Conservation (phyloP, 2,329 filamentous ascomycete species). For the Elsinoe fawcettii region DNA sequence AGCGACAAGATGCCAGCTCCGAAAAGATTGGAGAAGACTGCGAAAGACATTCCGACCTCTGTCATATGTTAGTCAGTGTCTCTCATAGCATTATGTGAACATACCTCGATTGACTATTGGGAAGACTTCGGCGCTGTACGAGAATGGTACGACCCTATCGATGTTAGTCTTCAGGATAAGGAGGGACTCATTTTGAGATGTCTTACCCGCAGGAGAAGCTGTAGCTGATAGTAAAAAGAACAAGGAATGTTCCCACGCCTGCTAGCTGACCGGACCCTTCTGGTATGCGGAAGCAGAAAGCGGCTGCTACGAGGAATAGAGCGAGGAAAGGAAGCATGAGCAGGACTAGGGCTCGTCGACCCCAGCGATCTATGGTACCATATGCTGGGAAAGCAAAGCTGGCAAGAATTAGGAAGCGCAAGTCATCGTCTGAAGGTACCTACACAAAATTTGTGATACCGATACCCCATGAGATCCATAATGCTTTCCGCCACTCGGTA, state of each 20-base stretch:
- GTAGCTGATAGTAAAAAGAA: constrained; percentile 40
- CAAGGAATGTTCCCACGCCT: constrained; percentile 49
- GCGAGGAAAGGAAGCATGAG: constrained; percentile 42
- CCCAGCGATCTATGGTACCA: constrained; percentile 52
- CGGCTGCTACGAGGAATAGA: constrained; percentile 38
- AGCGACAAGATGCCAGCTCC: constrained; percentile 25
- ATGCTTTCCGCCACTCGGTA: constrained; percentile 17
- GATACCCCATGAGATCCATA: constrained; percentile 27
- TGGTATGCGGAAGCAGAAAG: constrained; percentile 47
- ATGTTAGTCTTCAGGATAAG: not conserved
- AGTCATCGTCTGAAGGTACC: not conserved
- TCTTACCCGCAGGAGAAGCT: constrained; percentile 29
- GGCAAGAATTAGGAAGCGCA: not conserved
- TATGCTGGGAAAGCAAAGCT: constrained; percentile 52
- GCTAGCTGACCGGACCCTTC: constrained; percentile 37
- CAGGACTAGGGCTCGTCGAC: constrained; percentile 44
- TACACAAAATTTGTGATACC: constrained; percentile 23
- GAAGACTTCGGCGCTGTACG: constrained; percentile 62
- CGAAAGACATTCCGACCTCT: constrained; percentile 58
- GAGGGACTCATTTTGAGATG: not conserved
- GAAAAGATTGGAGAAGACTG: constrained; percentile 42
- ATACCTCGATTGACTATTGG: constrained; percentile 54
- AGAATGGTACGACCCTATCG: constrained; percentile 51
- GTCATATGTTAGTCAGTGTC: constrained; percentile 30
- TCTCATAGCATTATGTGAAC: not conserved